Evolutionary conservation across 2,329 filamentous ascomycete genomes (phyloP), one percentile per base, ranked within the genome.

Genomic region (Pyrenophora teres): DNA sequence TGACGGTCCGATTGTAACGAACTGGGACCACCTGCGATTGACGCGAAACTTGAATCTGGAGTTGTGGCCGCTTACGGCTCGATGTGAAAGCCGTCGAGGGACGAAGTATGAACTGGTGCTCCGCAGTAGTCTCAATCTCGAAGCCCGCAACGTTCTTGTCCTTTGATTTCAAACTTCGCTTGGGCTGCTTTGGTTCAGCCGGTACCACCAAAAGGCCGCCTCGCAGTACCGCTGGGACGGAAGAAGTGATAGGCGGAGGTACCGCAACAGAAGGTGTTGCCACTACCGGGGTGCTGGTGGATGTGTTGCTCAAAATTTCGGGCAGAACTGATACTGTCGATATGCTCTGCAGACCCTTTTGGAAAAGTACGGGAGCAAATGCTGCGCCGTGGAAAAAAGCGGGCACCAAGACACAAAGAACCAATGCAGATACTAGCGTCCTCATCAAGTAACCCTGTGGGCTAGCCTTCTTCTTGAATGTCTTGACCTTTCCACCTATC

Each of bases 101-200:
- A 37, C 77, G 78, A 42, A 84, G 73, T 37, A 81, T 67, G 48
- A 84, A 77, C 59, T 83, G 80, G 40, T 77, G 77, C 53, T 83
- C 78, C 4, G 79, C 80, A 54, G 82, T 75, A n/a, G 78, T 74
- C 52, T 81, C 76, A n/a, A 83, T 72, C 51, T 81, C 77, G 61
- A 82, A 83, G 9, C 69, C 66, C 33, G 76, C 73, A 3, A 70
- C 68, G 13, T 73, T 67, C 16, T 66, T 70, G 10, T 40, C 33
- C 33, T 63, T 59, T 19, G 57, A 52, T 50, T 57, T 56, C 4
- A 21, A 15, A 38, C 55, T 56, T 30, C 35, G 37, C 35, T 50
- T 55, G 18, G 31, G 43, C 23, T 52, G 49, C 32, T 54, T 53
- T 30, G 48, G 33, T 35, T 42, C 44, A 38, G 52, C 42, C 5